Base-by-base conservation (phyloP, 805 yeast genomes). In the Cyberlindnera mycetangii region DNA sequence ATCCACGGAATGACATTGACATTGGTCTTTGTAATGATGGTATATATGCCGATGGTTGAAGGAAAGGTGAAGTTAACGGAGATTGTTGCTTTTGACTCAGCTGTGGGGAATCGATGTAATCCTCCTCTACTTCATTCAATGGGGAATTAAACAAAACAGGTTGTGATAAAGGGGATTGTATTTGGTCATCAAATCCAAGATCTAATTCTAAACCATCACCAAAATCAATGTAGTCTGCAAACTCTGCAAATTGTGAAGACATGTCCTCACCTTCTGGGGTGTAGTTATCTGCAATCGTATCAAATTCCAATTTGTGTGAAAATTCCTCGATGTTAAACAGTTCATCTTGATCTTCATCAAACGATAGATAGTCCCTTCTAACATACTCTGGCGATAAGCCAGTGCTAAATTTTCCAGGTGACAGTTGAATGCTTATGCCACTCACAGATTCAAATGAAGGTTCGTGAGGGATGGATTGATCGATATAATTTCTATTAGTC, bases 1-100 rank as follows among this genome's bases (percentile, higher is more conserved):
- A 60, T 0, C 89, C 89, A 49, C 74, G 74, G 62, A 80, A 81
- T 2, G 87, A 81, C 70, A 69, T 64, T 1, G 74, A 69, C 3
- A 69, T 50, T 18, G 73, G 72, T 44, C 74, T 60, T 18, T 47
- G 41, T 16, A 41, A 15, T 14, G 52, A 27, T 25, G 55, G 49
- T 11, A 47, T 42, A 30, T 38, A 53, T n/a, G 55, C 41, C 3
- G 43, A 34, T 30, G 50, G 59, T 38, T 52, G 56, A 16, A 55
- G 35, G 39, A 52, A 53, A 15, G 61, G 59, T 3, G 63, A 56
- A 5, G 51, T 41, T 11, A 53, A 38, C 14, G 56, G 55, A 2
- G 55, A 45, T 21, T 37, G 44, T 21, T 19, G 37, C 24, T 19
- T 28, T 32, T 20, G 30, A 27, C 27, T 37, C 20, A 42, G 6